Conservation (phyloP, 805 yeast genomes). For the Candida orba region DNA sequence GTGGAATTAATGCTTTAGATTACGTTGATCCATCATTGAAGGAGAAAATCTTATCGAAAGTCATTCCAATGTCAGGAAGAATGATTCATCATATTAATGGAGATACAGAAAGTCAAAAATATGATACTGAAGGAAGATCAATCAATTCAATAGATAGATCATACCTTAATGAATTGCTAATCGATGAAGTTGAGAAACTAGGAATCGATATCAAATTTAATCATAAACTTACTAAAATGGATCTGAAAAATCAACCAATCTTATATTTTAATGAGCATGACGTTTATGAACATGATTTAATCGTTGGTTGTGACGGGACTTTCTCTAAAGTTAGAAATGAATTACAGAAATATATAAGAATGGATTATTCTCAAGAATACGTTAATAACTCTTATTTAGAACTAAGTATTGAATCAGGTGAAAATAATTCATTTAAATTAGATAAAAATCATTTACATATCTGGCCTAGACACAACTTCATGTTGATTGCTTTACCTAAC, state of each 20-base stretch:
- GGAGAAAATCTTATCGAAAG: slow-evolving; percentile 43
- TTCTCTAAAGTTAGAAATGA: slow-evolving; percentile 66
- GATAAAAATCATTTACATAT: slow-evolving; percentile 76
- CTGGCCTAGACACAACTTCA: slow-evolving; percentile 83
- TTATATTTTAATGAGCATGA: slow-evolving; percentile 15
- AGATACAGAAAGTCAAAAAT: slow-evolving; percentile 55
- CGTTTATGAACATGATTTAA: slow-evolving; percentile 39
- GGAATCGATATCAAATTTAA: slow-evolving; percentile 44
- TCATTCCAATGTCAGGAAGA: slow-evolving; percentile 83
- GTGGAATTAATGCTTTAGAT: slow-evolving; percentile 70
- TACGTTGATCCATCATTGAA: slow-evolving; percentile 57
- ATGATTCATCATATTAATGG: slow-evolving; percentile 78
- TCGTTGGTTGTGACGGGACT: slow-evolving; percentile 85
- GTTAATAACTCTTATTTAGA: slow-evolving; percentile 83
- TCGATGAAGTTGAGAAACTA: slow-evolving; percentile 54
- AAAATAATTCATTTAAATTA: slow-evolving; percentile 29
- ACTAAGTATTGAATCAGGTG: slow-evolving; percentile 57
- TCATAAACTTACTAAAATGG: slow-evolving; percentile 45
- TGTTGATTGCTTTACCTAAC: slow-evolving; percentile 89
- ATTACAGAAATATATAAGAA: slow-evolving; percentile 56
- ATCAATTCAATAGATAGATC: slow-evolving; percentile 83
- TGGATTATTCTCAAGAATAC: slow-evolving; percentile 69
- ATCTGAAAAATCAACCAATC: slow-evolving; percentile 24
- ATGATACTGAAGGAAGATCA: slow-evolving; percentile 66
- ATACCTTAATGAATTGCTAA: slow-evolving; percentile 53